A percentile compares a stretch with the other conserved stretches of the same genome.
These are phyloP conservation scores for Phylloporus sp. DNA, from an alignment of 768 basidiomycete species.

Conservation along the genomic window DNA sequence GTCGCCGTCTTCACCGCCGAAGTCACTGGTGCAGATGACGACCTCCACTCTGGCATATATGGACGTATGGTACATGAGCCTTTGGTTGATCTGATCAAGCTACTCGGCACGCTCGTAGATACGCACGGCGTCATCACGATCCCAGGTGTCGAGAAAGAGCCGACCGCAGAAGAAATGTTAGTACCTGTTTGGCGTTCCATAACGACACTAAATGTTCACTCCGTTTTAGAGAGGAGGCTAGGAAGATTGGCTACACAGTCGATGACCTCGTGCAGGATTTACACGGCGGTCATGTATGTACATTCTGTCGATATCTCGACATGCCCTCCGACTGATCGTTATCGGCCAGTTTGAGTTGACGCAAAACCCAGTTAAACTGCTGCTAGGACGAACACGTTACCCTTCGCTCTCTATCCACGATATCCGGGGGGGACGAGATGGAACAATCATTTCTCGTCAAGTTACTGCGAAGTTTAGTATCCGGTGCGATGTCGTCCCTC, in stretches of 20 bases:
- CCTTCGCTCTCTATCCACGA: slow-evolving; percentile 62
- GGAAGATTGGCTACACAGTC: neutral
- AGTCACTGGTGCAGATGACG: slow-evolving; percentile 74
- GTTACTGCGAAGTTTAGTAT: slow-evolving; percentile 60
- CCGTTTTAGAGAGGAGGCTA: slow-evolving; percentile 3
- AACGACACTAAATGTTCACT: neutral
- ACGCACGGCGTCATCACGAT: slow-evolving; percentile 72
- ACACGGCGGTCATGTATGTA: neutral
- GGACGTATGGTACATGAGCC: slow-evolving; percentile 77
- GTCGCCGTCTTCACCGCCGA: slow-evolving; percentile 77
- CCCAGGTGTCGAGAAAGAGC: slow-evolving; percentile 75
- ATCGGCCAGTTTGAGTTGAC: slow-evolving; percentile 39
- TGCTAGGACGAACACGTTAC: slow-evolving; percentile 64
- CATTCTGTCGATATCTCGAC: neutral
- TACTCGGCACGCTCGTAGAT: slow-evolving; percentile 78
- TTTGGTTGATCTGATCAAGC: slow-evolving; percentile 79
- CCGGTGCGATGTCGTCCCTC: slow-evolving; percentile 27
- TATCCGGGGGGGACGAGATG: slow-evolving; percentile 56
- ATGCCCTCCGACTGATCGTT: slow-evolving; percentile 30
- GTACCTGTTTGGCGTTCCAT: neutral
- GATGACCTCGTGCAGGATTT: neutral
- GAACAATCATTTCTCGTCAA: slow-evolving; percentile 59
- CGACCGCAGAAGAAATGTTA: slow-evolving; percentile 46
- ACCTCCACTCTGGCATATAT: slow-evolving; percentile 86
- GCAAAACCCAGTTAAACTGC: slow-evolving; percentile 44